Conservation (phyloP, 2,329 filamentous ascomycete genomes). For the Fusarium nematophilum region DNA sequence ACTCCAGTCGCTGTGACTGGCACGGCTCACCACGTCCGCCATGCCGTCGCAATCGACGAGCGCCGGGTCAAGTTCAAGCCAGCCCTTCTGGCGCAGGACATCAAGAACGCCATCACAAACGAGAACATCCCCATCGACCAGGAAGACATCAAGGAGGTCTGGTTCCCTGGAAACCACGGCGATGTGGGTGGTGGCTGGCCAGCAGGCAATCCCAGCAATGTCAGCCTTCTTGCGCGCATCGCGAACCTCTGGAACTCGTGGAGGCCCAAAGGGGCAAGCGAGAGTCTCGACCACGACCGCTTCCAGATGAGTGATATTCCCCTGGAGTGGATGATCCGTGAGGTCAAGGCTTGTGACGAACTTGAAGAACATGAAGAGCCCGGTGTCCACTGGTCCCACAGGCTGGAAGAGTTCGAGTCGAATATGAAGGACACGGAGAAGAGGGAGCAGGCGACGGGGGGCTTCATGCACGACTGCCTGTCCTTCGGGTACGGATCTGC, state of each 20-base stretch:
- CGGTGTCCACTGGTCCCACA: slow-evolving; percentile 51
- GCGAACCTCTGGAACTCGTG: slow-evolving; percentile 51
- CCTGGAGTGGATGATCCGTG: slow-evolving; percentile 64
- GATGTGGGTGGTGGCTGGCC: slow-evolving; percentile 67
- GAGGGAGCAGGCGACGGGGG: slow-evolving; percentile 47
- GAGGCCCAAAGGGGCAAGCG: slow-evolving; percentile 46
- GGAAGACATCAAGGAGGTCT: slow-evolving; percentile 62
- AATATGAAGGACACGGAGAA: slow-evolving; percentile 45
- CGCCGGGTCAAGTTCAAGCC: slow-evolving; percentile 66
- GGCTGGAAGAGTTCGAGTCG: slow-evolving; percentile 47
- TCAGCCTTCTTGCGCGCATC: slow-evolving; percentile 49
- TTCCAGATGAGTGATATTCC: slow-evolving; percentile 62
- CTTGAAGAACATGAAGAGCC: slow-evolving; percentile 39
- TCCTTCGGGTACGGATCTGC: slow-evolving; percentile 51
- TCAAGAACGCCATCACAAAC: slow-evolving; percentile 38
- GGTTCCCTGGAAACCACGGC: slow-evolving; percentile 66
- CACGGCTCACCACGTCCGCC: slow-evolving; percentile 59
- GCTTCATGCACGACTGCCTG: slow-evolving; percentile 54
- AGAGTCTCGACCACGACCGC: slow-evolving; percentile 47
- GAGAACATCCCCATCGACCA: slow-evolving; percentile 20
- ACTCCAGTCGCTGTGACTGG: slow-evolving; percentile 52
- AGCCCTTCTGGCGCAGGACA: slow-evolving; percentile 58
- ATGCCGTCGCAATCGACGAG: slow-evolving; percentile 65
- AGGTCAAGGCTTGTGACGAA: slow-evolving; percentile 54
- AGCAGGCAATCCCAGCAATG: slow-evolving; percentile 39